Conservation (phyloP, 768 basidiomycete genomes). For the Lactarius akahatsu region DNA sequence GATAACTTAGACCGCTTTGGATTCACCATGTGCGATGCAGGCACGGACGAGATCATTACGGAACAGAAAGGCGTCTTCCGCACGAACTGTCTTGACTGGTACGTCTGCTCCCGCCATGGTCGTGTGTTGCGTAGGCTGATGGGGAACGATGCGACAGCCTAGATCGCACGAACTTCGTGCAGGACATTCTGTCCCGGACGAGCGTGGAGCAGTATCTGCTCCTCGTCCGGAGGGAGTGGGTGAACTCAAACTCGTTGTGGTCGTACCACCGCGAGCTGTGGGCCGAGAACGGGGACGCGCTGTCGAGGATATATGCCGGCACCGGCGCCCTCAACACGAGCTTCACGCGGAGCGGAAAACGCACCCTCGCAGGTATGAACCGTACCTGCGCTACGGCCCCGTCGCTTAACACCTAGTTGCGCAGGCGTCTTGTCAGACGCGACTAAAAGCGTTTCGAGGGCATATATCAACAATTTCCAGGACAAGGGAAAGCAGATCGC, state of each 20-base stretch:
- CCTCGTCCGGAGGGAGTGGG: slow-evolving; percentile 77
- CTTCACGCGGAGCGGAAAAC: slow-evolving; percentile 92
- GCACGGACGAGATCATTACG: slow-evolving; percentile 70
- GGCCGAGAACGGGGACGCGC: slow-evolving; percentile 95
- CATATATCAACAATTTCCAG: slow-evolving; percentile 97
- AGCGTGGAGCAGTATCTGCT: slow-evolving; percentile 80
- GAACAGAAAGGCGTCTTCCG: slow-evolving; percentile 90
- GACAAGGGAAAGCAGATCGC: slow-evolving; percentile 92
- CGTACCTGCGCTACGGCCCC: not conserved
- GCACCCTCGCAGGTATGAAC: slow-evolving; percentile 76
- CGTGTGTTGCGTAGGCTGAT: not conserved
- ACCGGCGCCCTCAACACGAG: slow-evolving; percentile 94
- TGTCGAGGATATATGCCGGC: slow-evolving; percentile 93
- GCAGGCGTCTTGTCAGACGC: slow-evolving; percentile 90
- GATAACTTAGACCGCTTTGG: slow-evolving; percentile 77
- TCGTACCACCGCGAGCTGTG: slow-evolving; percentile 87
- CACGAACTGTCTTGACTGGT: slow-evolving; percentile 97
- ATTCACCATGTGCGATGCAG: slow-evolving; percentile 76
- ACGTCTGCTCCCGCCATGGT: slow-evolving; percentile 5
- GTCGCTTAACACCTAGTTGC: not conserved
- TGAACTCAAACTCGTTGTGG: slow-evolving; percentile 70
- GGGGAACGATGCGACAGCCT: slow-evolving; percentile 50
- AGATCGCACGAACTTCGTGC: slow-evolving; percentile 96
- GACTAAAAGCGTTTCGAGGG: slow-evolving; percentile 92
- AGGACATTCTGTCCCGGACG: slow-evolving; percentile 87